Evolutionary conservation across 2,329 filamentous ascomycete genomes (phyloP), one percentile per base, ranked within the genome.

Genomic region (Elsinoe necatrix): DNA sequence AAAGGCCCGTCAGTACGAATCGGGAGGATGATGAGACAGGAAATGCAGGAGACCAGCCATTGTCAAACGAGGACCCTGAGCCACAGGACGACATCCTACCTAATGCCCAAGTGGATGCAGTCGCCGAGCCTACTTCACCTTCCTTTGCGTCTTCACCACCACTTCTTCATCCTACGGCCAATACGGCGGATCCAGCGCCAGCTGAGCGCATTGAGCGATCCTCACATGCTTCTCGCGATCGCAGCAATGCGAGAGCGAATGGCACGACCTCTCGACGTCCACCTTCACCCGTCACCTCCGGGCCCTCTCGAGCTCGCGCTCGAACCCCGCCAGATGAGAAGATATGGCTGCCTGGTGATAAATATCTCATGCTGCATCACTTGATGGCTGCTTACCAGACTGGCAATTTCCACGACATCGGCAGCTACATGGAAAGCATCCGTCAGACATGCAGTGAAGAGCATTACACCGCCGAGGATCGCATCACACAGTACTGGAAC

Each of bases 261-360:
- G 21, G 18, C 18, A 11, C 34, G 14, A 25, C 11, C 41, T 14
- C 12, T n/a, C 21, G 6, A 4, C 48, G 31, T n/a, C 25, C 29
- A n/a, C 48, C 31, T n/a, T 52, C 48, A 7, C 48, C 48, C 2
- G 16, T 37, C 11, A 52, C 48, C n/a, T 52, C 48, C 6, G 37
- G 37, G 4, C 16, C 16, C 5, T 23, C 52, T 20, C 5, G 29
- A 9, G n/a, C 18, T 12, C 52, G 52, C 18, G 3, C 35, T 11
- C 35, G 52, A 2, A 55, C 52, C n/a, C 35, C 52, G n/a, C 39
- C 52, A 1, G 52, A 55, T 29, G 39, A 55, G 52, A 42, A 42
- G 16, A 18, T 41, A 14, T 57, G 58, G 57, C 54, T 56, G 9
- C 47, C 58, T 8, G 59, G 59, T 16, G 59, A 61, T 45, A 48